Percentiles rank a stretch among this genome's conserved stretches.
Evolutionary conservation across 805 yeast species (phyloP).

Genomic region (Saccharomycopsis lassenensis): DNA sequence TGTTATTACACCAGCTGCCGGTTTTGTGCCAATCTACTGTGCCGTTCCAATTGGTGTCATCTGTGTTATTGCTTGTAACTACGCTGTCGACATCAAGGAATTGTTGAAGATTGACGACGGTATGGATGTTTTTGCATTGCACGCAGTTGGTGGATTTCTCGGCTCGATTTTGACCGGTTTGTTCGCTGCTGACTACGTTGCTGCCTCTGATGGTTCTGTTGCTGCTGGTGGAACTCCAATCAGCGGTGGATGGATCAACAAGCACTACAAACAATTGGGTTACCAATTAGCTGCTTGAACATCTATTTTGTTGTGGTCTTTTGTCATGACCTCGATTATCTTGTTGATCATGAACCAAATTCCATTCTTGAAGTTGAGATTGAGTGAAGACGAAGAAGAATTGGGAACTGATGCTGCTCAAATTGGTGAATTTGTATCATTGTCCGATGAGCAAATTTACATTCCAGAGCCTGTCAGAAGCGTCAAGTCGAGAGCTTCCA

Average conservation of each 20-base stretch:
- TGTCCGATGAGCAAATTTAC: constrained; percentile 44
- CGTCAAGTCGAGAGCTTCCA: constrained; percentile 14
- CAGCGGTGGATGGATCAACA: constrained; percentile 83
- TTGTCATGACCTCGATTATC: constrained; percentile 58
- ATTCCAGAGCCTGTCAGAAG: constrained; percentile 76
- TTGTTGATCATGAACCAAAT: constrained; percentile 57
- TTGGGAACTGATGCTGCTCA: constrained; percentile 82
- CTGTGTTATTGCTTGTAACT: constrained; percentile 53
- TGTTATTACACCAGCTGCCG: constrained; percentile 95
- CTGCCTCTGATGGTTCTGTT: constrained; percentile 63
- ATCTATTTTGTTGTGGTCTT: constrained; percentile 67
- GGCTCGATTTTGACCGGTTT: constrained; percentile 76
- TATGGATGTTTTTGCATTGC: constrained; percentile 86
- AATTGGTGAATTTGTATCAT: constrained; percentile 81
- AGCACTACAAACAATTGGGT: constrained; percentile 73
- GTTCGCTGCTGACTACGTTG: constrained; percentile 85
- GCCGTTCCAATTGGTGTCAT: constrained; percentile 76
- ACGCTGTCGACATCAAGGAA: constrained; percentile 72
- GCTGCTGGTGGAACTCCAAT: constrained; percentile 33
- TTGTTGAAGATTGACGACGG: constrained; percentile 80
- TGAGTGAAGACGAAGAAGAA: constrained; percentile 78
- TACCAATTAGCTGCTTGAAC: constrained; percentile 75
- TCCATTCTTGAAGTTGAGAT: constrained; percentile 74
- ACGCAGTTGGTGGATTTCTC: constrained; percentile 85
- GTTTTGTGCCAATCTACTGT: constrained; percentile 86